These are phyloP conservation scores for Paspalum vaginatum DNA, from an alignment of 176 grass and related monocot genomes.

Conservation along the genomic window DNA sequence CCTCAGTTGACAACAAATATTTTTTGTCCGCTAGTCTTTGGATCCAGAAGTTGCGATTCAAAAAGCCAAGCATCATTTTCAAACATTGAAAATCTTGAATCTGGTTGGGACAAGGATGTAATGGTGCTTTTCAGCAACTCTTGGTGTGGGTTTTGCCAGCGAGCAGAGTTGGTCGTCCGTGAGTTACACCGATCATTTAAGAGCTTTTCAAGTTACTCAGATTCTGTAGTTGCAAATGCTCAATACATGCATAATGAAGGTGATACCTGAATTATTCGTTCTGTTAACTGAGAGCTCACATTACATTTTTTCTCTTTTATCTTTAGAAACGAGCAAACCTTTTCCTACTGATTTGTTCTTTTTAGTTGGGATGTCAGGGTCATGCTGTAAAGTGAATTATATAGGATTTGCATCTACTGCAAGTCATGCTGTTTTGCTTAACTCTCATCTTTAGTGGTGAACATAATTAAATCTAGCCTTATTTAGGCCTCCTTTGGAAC, in stretches of 20 bases:
- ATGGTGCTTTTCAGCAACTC: conserved; percentile 93
- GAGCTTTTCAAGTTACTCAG: conserved; percentile 49
- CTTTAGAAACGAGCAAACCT: conserved; percentile 1
- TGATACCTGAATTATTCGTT: conserved; percentile 46
- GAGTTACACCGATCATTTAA: conserved; percentile 80
- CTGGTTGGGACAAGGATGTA: conserved; percentile 82
- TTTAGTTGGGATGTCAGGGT: background rate
- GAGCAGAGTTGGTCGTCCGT: conserved; percentile 77
- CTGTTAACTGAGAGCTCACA: background rate
- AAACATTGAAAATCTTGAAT: conserved; percentile 40
- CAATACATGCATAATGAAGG: conserved; percentile 62
- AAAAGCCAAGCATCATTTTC: conserved; percentile 40
- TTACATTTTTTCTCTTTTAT: background rate
- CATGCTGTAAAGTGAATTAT: background rate
- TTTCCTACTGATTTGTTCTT: background rate
- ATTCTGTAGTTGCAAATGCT: conserved; percentile 40
- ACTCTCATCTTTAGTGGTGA: background rate
- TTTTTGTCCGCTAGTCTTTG: conserved; percentile 77
- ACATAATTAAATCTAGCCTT: background rate
- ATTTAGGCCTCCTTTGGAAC: no score
- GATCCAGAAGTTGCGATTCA: conserved; percentile 60
- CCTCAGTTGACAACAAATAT: conserved; percentile 63
- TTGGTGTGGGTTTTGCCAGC: conserved; percentile 97
- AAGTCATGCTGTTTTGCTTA: background rate
- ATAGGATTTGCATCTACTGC: conserved; percentile 24